Conservation (phyloP, 1,139 yeast genomes). For the Protomyces inouyei region DNA sequence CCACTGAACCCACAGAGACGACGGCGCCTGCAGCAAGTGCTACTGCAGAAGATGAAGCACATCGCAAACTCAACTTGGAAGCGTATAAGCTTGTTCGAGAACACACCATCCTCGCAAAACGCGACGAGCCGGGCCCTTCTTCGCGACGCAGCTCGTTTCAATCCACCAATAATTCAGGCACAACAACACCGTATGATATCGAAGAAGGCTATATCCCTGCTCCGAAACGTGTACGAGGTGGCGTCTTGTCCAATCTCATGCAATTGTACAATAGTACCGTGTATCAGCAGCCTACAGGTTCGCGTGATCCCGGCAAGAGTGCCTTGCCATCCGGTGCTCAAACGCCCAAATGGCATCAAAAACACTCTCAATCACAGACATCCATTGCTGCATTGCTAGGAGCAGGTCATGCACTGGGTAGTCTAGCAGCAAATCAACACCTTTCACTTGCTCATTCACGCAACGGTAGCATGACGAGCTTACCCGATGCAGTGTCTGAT, state of each 20-base stretch:
- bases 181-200: not conserved
- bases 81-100: conserved; percentile 26
- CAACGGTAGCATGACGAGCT: not conserved
- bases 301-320: not conserved
- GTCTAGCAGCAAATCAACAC: not conserved
- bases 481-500: conserved; percentile 2
- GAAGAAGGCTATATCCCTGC: not conserved
- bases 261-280: conserved; percentile 19
- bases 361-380: conserved; percentile 14
- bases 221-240: conserved; percentile 8
- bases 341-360: conserved; percentile 25
- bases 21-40: not conserved
- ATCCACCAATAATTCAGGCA: not conserved
- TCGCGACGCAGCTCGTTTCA: conserved; percentile 21
- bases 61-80: conserved; percentile 14
- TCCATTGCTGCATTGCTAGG: conserved; percentile 19
- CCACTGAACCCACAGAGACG: not conserved
- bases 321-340: conserved; percentile 6
- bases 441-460: conserved; percentile 6
- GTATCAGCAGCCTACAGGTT: conserved; percentile 7
- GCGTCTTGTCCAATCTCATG: conserved; percentile 23
- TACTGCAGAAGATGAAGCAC: conserved; percentile 3
- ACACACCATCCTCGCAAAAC: conserved; percentile 13
- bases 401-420: conserved; percentile 16
- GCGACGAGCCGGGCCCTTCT: not conserved